phyloP scores from a whole-genome alignment of 352 stramenopile genomes.

The Globisporangium barbulae region DNA sequence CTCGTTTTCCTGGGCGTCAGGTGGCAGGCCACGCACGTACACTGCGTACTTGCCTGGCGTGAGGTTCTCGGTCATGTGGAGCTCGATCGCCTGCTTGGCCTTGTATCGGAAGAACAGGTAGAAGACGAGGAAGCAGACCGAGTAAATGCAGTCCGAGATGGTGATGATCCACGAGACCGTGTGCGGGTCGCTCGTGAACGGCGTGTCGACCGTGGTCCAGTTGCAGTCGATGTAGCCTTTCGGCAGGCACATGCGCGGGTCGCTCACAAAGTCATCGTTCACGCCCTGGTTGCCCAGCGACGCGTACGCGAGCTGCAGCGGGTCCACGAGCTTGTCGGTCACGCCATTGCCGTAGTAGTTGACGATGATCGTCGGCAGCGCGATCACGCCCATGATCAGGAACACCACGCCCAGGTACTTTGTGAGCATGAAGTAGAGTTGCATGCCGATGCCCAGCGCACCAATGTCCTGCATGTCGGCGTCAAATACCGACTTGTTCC shows the following conservation, averaged over 20 bases:
- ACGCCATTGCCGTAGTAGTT: conserved; percentile 69
- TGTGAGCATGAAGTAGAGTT: conserved; percentile 85
- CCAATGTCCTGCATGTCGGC: conserved; percentile 72
- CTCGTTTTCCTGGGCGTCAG: conserved; percentile 57
- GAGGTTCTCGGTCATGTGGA: conserved; percentile 70
- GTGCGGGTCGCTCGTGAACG: conserved; percentile 52
- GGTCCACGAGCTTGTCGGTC: conserved; percentile 63
- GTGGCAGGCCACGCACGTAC: conserved; percentile 66
- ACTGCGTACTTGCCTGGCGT: conserved; percentile 82
- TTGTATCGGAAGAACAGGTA: conserved; percentile 48
- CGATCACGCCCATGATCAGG: conserved; percentile 63
- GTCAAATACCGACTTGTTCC: conserved; percentile 62
- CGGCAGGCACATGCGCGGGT: conserved; percentile 42
- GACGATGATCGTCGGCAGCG: conserved; percentile 57
- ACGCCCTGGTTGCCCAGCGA: conserved; percentile 82
- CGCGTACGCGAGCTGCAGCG: conserved; percentile 61
- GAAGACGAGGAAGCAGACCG: conserved; percentile 65
- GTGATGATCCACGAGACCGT: conserved; percentile 78
- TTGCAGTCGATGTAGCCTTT: conserved; percentile 69
- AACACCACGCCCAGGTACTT: conserved; percentile 71
- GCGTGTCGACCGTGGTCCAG: conserved; percentile 59
- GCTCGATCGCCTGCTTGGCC: conserved; percentile 48
- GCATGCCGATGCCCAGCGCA: conserved; percentile 73
- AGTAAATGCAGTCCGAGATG: conserved; percentile 56
- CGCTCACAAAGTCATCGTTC: conserved; percentile 43